Evolutionary conservation across 768 basidiomycete species (phyloP), one percentile per base, ranked within the genome.

Genomic region (Lactarius trivialis): DNA sequence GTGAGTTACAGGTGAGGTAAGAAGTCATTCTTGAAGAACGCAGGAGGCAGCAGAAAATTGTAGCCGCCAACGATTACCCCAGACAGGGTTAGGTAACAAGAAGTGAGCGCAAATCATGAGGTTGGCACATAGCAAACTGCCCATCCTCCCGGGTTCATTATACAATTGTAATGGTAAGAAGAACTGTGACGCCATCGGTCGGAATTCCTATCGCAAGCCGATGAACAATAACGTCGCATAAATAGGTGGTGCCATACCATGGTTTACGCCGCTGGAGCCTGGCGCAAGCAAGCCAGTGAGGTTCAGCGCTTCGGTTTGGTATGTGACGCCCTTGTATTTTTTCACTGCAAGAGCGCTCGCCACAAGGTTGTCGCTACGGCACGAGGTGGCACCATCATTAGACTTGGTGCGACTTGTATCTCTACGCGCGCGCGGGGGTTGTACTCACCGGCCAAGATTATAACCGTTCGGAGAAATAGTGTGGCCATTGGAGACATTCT

Each of bases 271-370:
- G 1, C 68, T 55, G 30, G 75, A 72, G 6, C 86, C 86, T 5
- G 80, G 64, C 4, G 79, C 68, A 60, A 88, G 76, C 26, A 89
- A 74, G 7, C 83, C 83, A 1, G 79, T 80, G 26, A 87, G 45
- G 53, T 79, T 80, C 65, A 75, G 60, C 8, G 74, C 77, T 1
- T 70, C 72, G 0, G 83, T 82, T 21, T 57, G 68, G 65, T 86
- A 89, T 0, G 66, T 76, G 55, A 65, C 30, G 30, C 64, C 51
- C 48, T n/a, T 11, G 26, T 60, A 63, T 34, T 7, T 7, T 32
- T 58, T 62, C n/a, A 43, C 17, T 11, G 17, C 45, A 12, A 50
- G 3, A n/a, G 66, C 66, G 28, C n/a, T 28, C 0, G 36, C 19
- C n/a, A 55, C 65, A 9, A 67, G 33, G 14, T 14, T 45, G 34